Base-by-base conservation (phyloP, 805 yeast species). In the Barnettozyma sp. region DNA sequence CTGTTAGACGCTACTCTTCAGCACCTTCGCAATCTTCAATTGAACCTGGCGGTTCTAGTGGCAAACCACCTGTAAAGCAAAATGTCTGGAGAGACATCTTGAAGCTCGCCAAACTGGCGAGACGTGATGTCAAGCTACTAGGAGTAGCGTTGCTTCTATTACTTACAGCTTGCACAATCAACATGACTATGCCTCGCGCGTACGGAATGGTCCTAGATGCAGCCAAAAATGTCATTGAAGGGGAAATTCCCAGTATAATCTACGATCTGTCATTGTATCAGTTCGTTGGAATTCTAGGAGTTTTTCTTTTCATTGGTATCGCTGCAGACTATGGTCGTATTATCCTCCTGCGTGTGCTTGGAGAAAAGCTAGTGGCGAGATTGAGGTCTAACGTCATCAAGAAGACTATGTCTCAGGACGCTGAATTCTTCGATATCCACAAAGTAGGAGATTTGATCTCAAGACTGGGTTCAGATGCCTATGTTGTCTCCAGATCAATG, bases 381-480 rank as follows among this genome's bases (percentile, higher is more conserved):
- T 62, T 92, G 38, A 71, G 98, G 48, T 68, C 92, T 11, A 69
- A 79, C 36, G 76, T 88, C 26, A 81, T 87, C 55, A 75, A 76
- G 52, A 82, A 77, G 42, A 76, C 92, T 13, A 69, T 92, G 44
- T 75, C 77, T 30, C 96, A 90, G 54, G 97, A 90, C 56, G 81
- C 95, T 13, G 88, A 82, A 54, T 90, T 92, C 54, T 88, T 87
- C 60, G 98, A 90, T 54, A 75, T 78, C n/a, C 86, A 94, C 43
- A 82, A 90, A 54, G 87, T 87, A 8, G 98, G 98, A 26, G 98
- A 90, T 55, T 68, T 90, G 52, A 87, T 90, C 28, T 86, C 96
- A 9, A 69, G 98, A 41, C 63, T 90, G 34, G 82, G 94, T 12
- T 81, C 84, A 27, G 98, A 92, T 57, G 83, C 96, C 1, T 87